phyloP scores from a whole-genome alignment of 768 basidiomycete species.

The Kwoniella botswanensis region DNA sequence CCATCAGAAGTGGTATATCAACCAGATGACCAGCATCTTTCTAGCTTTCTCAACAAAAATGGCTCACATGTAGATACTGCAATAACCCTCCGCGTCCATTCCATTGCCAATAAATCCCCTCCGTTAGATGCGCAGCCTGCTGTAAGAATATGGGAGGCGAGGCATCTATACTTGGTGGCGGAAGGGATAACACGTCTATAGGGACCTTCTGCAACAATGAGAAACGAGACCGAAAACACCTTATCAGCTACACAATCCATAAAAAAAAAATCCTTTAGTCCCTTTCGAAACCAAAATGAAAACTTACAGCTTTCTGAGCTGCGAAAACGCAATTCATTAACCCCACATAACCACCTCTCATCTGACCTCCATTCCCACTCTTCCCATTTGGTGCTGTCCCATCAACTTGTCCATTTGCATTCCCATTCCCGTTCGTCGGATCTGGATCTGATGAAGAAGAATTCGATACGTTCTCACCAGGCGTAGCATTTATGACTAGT shows the following conservation, averaged over 20 bases:
- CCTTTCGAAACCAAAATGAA: no score
- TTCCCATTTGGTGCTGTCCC: conserved; percentile 1
- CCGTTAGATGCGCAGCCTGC: conserved; percentile 93
- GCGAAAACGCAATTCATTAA: conserved; percentile 99
- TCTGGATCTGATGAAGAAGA: background rate
- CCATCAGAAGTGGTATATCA: no score
- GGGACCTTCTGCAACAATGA: conserved; percentile 77
- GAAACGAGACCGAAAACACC: no score
- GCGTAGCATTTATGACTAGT: conserved; percentile 85
- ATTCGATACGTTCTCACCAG: conserved; percentile 59
- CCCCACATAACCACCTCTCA: conserved; percentile 78
- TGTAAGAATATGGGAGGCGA: conserved; percentile 77
- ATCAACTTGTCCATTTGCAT: conserved; percentile 16
- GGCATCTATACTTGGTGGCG: conserved; percentile 74
- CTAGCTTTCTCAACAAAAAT: no score
- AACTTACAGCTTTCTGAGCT: conserved; percentile 88
- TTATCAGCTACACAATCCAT: background rate
- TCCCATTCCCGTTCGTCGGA: conserved; percentile 53
- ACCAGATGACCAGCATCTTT: no score
- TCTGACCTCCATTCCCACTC: conserved; percentile 48
- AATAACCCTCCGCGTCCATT: conserved; percentile 48
- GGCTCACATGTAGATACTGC: conserved; percentile 44
- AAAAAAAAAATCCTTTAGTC: background rate
- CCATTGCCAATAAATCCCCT: conserved; percentile 83
- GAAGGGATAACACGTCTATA: conserved; percentile 91